phyloP scores from a whole-genome alignment of 495 filamentous ascomycete genomes.

The Pseudoneurospora amorphoporcata region DNA sequence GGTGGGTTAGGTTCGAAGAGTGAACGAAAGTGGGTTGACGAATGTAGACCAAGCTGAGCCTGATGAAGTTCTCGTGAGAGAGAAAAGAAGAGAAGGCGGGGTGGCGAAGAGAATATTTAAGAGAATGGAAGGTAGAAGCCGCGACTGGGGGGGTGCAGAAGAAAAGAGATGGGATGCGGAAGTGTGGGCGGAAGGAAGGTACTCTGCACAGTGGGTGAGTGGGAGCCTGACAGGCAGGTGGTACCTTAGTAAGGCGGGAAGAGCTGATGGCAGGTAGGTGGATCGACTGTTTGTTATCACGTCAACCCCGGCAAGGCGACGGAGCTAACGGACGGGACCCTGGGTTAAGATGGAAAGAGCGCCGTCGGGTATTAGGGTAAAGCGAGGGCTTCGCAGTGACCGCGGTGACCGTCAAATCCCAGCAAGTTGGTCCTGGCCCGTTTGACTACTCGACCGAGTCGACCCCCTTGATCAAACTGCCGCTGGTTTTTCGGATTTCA shows the following conservation, averaged over 20 bases:
- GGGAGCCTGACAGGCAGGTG: too few species aligned
- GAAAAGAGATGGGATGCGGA: conserved; percentile 6
- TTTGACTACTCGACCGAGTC: conserved; percentile 2
- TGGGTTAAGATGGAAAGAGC: not conserved
- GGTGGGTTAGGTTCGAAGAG: conserved; percentile 10
- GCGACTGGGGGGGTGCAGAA: conserved; percentile 6
- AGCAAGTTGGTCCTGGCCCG: conserved; percentile 14
- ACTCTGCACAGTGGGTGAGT: not conserved
- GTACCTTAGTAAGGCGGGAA: not conserved
- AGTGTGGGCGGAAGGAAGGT: not conserved
- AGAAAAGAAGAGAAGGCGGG: conserved; percentile 13
- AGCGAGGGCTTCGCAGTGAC: not conserved
- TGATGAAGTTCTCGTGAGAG: conserved; percentile 10
- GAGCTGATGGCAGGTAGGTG: not conserved
- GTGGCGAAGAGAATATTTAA: conserved; percentile 15
- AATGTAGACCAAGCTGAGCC: conserved; percentile 4
- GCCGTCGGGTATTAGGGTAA: not conserved
- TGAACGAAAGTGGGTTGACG: conserved; percentile 12
- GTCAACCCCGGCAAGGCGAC: not conserved
- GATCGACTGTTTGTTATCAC: not conserved
- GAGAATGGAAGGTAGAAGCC: conserved; percentile 12
- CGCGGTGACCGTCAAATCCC: conserved; percentile 9
- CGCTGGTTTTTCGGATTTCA: not conserved
- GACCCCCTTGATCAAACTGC: not conserved
- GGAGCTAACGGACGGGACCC: not conserved